Evolutionary conservation across 2,329 filamentous ascomycete genomes (phyloP).

Genomic region (Claviceps sp.): DNA sequence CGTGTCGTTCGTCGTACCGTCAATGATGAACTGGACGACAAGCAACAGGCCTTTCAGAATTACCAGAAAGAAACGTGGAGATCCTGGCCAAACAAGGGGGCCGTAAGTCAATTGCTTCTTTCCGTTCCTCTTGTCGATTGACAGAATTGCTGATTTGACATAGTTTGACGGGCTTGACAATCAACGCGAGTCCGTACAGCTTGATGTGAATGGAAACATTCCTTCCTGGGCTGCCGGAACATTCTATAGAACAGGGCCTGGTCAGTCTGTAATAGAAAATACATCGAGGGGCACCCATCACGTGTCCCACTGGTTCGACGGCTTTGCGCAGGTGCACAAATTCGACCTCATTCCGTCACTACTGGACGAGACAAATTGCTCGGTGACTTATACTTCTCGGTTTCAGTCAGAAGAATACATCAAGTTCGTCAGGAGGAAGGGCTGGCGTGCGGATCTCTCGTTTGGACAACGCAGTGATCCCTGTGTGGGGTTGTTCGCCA

Average conservation of each 20-base stretch:
- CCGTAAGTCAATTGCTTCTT: slow-evolving; percentile 17
- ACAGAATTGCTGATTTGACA: background rate
- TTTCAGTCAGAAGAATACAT: slow-evolving; percentile 52
- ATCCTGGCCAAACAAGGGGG: slow-evolving; percentile 35
- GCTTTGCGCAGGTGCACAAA: slow-evolving; percentile 55
- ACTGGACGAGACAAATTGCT: slow-evolving; percentile 12
- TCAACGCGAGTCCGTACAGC: slow-evolving; percentile 48
- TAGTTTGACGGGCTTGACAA: slow-evolving; percentile 58
- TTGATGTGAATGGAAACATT: slow-evolving; percentile 51
- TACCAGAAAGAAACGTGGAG: slow-evolving; percentile 21
- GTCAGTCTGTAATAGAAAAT: slow-evolving; percentile 45
- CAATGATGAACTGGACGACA: slow-evolving; percentile 15
- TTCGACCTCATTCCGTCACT: slow-evolving; percentile 49
- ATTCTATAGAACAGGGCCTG: slow-evolving; percentile 63
- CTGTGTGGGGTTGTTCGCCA: slow-evolving; percentile 59
- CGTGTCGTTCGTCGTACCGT: slow-evolving; percentile 16
- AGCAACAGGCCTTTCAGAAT: slow-evolving; percentile 13
- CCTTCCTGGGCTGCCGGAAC: slow-evolving; percentile 58
- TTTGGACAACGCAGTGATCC: slow-evolving; percentile 65
- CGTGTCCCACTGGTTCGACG: slow-evolving; percentile 71
- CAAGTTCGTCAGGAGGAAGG: slow-evolving; percentile 45
- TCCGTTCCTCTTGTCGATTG: background rate
- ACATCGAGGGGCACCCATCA: slow-evolving; percentile 45
- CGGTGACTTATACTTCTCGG: slow-evolving; percentile 58
- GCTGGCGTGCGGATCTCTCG: slow-evolving; percentile 40